Evolutionary conservation across 139 green algal genomes (phyloP), one percentile per base, ranked within the genome.

Genomic region (Edaphochlamys debaryana): DNA sequence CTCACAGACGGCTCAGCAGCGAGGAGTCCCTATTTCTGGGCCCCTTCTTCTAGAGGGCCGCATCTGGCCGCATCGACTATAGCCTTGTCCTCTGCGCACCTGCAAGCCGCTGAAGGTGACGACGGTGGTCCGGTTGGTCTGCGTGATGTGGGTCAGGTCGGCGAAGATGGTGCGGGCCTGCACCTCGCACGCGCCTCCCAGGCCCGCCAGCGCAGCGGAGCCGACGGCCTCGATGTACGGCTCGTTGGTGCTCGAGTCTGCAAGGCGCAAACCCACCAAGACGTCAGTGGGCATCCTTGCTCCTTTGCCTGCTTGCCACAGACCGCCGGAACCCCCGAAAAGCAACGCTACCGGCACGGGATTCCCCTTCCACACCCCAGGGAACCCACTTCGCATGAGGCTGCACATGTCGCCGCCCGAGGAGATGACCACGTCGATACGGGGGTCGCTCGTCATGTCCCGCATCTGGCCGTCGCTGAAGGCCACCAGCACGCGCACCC

Each of bases 401-500:
- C 19, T 45, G 71, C 88, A 92, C 29, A 88, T 36, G 20, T 80
- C 70, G 0, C 67, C n/a, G 42, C 88, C 88, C 23, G 85, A 32
- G 20, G 41, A 64, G 0, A 92, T 66, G 9, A 34, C 27, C 25
- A 88, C 78, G 3, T 19, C 42, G 1, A 82, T 74, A 42, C 84
- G 68, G 0, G 42, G 9, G 32, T 89, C 85, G 13, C 38, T 34
- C 8, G 76, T 88, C 75, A 92, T 88, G 77, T 92, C 85, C 11
- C 72, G 79, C 40, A 86, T 48, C 30, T 15, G 56, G 58, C 78
- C 82, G 37, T 92, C 88, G 34, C 45, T 63, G 34, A 92, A 92
- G 9, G 34, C 45, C 3, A 92, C 77, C 42, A 84, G 23, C 50
- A 89, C 54, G 0, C 8, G 23, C 45, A 92, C 36, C 6, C 4